Base-by-base conservation (phyloP, 2,329 filamentous ascomycete genomes). In the Phaeophleospora eucalypticola region DNA sequence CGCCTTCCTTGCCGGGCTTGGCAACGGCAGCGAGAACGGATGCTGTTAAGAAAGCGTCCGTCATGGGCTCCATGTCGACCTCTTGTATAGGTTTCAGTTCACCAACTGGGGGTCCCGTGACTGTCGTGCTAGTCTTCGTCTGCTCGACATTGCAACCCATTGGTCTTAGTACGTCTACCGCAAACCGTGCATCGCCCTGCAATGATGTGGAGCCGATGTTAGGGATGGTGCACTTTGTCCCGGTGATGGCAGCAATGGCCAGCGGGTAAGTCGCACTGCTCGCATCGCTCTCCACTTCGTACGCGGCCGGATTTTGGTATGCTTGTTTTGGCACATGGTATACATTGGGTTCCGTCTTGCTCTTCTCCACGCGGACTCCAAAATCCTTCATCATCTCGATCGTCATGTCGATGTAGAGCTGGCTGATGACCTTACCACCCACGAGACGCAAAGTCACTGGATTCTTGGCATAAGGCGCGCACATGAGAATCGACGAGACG, bases 21-120 rank as follows among this genome's bases (percentile, higher is more conserved):
- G 91, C 89, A 36, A 95, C 88, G 29, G 93, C 93, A 19, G 89
- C 93, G 38, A 98, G 78, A 3, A 95, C 89, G 1, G 89, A 94
- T 15, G 93, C 93, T 3, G 90, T 96, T 43, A 98, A 77, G 75
- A 98, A 98, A 40, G 93, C 93, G 68, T 98, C 93, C 0, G 93
- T 98, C 93, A 98, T 98, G 1, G 91, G 87, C 67, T 97, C 93
- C 93, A 98, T 98, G 62, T 98, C 90, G 20, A 98, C 83, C 49
- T 91, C 85, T 15, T 82, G 72, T 10, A 98, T 73, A 0, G 87
- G 84, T 58, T 83, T 83, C 33, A 98, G 72, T 14, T 78, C 70
- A 9, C 93, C 91, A 45, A 77, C 69, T 2, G 79, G 70, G n/a
- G 93, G 93, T 1, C 93, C 93, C 7, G 86, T 95, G 7, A 98